A percentile compares a stretch with the other conserved stretches of the same genome.
Conservation (phyloP, 2,329 filamentous ascomycete genomes). For the Paracamarosporium sp. region DNA sequence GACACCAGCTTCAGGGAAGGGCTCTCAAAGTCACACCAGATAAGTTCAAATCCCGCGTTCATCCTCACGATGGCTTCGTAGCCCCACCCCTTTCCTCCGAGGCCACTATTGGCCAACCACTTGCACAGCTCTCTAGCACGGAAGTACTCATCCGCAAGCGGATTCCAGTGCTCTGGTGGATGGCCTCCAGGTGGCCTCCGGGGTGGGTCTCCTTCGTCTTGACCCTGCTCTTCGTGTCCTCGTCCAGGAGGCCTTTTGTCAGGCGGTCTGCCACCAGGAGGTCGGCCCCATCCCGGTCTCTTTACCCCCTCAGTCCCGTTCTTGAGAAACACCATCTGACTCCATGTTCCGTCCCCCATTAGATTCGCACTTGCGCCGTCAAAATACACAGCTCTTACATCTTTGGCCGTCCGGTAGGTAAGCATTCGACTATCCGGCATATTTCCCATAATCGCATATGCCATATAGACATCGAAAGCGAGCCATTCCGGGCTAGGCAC, state of each 20-base stretch:
- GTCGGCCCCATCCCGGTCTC: slow-evolving; percentile 18
- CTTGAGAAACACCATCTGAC: slow-evolving; percentile 59
- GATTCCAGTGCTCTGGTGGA: slow-evolving; percentile 30
- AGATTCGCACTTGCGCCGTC: slow-evolving; percentile 59
- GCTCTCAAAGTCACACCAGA: slow-evolving; percentile 60
- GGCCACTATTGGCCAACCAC: slow-evolving; percentile 50
- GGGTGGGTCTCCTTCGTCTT: background rate
- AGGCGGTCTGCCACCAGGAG: background rate
- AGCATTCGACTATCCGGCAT: slow-evolving; percentile 54
- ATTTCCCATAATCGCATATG: slow-evolving; percentile 61
- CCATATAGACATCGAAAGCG: slow-evolving; percentile 61
- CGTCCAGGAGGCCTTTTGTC: slow-evolving; percentile 1
- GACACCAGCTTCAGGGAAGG: slow-evolving; percentile 53
- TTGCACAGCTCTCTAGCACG: slow-evolving; percentile 56
- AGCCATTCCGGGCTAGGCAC: slow-evolving; percentile 61
- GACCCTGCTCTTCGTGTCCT: background rate
- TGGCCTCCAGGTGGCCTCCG: background rate
- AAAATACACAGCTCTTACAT: slow-evolving; percentile 56
- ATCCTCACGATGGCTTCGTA: slow-evolving; percentile 60
- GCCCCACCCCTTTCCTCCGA: slow-evolving; percentile 57
- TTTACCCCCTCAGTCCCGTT: slow-evolving; percentile 50
- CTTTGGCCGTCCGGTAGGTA: slow-evolving; percentile 56
- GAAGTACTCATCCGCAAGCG: slow-evolving; percentile 55
- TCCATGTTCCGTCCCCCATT: slow-evolving; percentile 56
- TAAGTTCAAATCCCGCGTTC: slow-evolving; percentile 61